Conservation (phyloP, 2,329 filamentous ascomycete species). For the Aspergillus calidoustus region DNA sequence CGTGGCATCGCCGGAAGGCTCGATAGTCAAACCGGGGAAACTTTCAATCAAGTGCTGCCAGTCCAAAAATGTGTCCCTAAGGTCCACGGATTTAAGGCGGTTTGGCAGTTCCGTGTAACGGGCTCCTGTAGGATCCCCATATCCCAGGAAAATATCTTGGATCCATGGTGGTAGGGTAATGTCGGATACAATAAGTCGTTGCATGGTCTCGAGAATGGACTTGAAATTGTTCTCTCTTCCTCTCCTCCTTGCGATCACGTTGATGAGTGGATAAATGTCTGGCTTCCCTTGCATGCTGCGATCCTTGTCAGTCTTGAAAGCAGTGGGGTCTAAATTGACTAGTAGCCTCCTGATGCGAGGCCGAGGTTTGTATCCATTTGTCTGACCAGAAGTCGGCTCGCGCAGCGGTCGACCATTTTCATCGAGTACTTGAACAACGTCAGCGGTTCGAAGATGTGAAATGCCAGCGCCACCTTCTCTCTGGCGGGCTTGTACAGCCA, state of each 20-base stretch:
- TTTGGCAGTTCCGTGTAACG: conserved; percentile 83
- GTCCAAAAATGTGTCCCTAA: conserved; percentile 90
- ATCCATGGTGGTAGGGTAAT: conserved; percentile 88
- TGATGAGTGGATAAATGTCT: conserved; percentile 82
- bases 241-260: conserved; percentile 80
- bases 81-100: conserved; percentile 79
- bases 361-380: conserved; percentile 65
- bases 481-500: conserved; percentile 69
- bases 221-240: conserved; percentile 97
- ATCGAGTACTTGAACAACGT: conserved; percentile 83
- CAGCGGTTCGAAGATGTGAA: conserved; percentile 75
- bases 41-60: conserved; percentile 94
- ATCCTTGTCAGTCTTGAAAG: conserved; percentile 78
- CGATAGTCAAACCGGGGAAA: conserved; percentile 82
- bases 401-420: conserved; percentile 77
- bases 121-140: conserved; percentile 87
- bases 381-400: conserved; percentile 58
- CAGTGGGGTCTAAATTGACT: conserved; percentile 77
- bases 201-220: conserved; percentile 88
- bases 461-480: conserved; percentile 53
- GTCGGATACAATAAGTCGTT: conserved; percentile 80
- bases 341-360: conserved; percentile 71
- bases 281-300: conserved; percentile 67
- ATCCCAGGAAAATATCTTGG: conserved; percentile 96
- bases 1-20: conserved; percentile 72